Evolutionary conservation across 192 early-diverging fungal species (phyloP).

Genomic region (Coemansia sp.): DNA sequence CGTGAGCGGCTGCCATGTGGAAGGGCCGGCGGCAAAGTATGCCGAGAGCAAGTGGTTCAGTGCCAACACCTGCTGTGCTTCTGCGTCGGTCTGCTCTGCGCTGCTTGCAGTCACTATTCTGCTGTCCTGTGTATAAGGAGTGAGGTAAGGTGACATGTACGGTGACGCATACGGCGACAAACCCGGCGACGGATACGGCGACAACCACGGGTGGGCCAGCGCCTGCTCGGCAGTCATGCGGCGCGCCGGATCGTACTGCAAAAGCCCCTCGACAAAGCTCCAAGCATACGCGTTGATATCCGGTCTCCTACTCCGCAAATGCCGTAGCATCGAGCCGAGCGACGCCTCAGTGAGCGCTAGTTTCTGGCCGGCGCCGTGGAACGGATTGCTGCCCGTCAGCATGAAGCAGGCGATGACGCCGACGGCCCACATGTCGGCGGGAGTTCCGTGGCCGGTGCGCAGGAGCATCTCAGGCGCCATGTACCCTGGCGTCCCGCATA

Average conservation of each 20-base stretch:
- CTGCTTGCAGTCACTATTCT: too few relatives aligned
- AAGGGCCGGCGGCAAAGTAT: too few relatives aligned
- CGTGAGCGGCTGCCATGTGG: too few relatives aligned
- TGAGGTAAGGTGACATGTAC: background rate
- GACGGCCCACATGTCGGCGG: constrained; percentile 83
- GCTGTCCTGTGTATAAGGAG: too few relatives aligned
- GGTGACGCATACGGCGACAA: constrained; percentile 1
- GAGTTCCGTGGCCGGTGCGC: constrained; percentile 60
- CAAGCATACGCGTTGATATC: too few relatives aligned
- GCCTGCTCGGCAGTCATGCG: constrained; percentile 76
- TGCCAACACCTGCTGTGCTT: too few relatives aligned
- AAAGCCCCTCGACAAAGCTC: constrained; percentile 62
- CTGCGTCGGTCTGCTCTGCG: too few relatives aligned
- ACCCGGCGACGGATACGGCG: background rate
- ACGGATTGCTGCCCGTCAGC: constrained; percentile 71
- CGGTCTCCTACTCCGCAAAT: constrained; percentile 18
- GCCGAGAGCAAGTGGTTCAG: too few relatives aligned
- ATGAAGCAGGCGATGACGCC: constrained; percentile 76
- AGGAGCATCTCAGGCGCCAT: constrained; percentile 64
- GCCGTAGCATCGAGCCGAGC: constrained; percentile 15
- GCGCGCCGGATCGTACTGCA: constrained; percentile 63
- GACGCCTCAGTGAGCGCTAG: background rate
- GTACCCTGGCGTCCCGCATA: constrained; percentile 79
- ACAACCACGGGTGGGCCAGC: constrained; percentile 74
- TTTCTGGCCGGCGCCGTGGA: constrained; percentile 54